Conservation (phyloP, 1,284 basidiomycete genomes). For the Leccinum insigne region DNA sequence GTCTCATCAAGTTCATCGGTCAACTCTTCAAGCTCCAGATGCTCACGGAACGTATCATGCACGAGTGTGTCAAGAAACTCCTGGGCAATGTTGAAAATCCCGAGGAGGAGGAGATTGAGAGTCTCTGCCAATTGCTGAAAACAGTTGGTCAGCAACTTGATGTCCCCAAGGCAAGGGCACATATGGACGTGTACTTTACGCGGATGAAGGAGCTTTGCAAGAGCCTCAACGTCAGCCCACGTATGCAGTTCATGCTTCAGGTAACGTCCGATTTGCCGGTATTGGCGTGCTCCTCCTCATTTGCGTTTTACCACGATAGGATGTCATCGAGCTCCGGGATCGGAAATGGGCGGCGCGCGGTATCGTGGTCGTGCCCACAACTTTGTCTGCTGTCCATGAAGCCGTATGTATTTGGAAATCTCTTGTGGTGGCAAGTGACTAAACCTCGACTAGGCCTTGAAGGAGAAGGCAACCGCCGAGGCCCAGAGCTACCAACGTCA, state of each 20-base stretch:
- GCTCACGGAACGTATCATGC: conserved; percentile 95
- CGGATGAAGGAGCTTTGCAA: conserved; percentile 84
- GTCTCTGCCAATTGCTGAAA: conserved; percentile 88
- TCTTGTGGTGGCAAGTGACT: conserved; percentile 11
- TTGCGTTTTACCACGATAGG: conserved; percentile 43
- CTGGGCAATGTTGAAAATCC: conserved; percentile 92
- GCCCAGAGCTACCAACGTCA: conserved; percentile 57
- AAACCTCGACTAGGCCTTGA: conserved; percentile 49
- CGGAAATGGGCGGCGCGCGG: conserved; percentile 82
- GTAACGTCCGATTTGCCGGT: conserved; percentile 44
- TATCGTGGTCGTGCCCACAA: conserved; percentile 78
- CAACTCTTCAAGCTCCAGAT: conserved; percentile 97
- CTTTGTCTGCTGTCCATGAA: conserved; percentile 90
- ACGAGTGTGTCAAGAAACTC: conserved; percentile 95
- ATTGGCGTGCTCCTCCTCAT: conserved; percentile 11
- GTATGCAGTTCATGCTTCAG: conserved; percentile 96
- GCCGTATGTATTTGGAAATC: conserved; percentile 50
- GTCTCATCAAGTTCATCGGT: conserved; percentile 97
- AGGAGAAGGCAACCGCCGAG: conserved; percentile 69
- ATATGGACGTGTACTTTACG: conserved; percentile 93
- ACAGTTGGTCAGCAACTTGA: conserved; percentile 90
- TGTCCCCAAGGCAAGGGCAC: conserved; percentile 72
- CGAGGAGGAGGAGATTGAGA: conserved; percentile 98
- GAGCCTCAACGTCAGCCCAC: conserved; percentile 74
- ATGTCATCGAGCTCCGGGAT: conserved; percentile 87